phyloP scores from a whole-genome alignment of 2,329 filamentous ascomycete genomes.

The Aureobasidium pullulans region DNA sequence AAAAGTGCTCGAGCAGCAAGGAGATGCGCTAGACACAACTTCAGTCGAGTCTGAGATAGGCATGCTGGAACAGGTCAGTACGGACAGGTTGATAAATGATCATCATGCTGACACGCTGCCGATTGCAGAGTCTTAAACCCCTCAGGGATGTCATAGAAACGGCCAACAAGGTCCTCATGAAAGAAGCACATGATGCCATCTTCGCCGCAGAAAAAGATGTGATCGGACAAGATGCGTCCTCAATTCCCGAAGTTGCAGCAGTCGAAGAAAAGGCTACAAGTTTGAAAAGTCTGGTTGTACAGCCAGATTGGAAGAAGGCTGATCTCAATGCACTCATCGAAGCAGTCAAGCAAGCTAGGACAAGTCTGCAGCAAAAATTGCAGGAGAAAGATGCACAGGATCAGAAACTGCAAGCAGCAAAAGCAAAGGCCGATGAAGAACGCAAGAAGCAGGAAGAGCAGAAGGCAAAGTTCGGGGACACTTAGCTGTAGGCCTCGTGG shows the following conservation, averaged over 20 bases:
- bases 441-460: slow-evolving; percentile 13
- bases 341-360: slow-evolving; percentile 22
- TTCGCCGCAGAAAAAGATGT: slow-evolving; percentile 29
- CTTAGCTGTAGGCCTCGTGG: not conserved
- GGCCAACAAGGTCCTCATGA: slow-evolving; percentile 24
- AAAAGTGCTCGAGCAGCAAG: slow-evolving; percentile 19
- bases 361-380: slow-evolving; percentile 20
- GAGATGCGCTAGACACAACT: slow-evolving; percentile 17
- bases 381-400: slow-evolving; percentile 14
- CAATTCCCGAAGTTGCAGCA: slow-evolving; percentile 18
- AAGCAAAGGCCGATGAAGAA: slow-evolving; percentile 14
- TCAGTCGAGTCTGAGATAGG: slow-evolving; percentile 19
- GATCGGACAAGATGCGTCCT: slow-evolving; percentile 17
- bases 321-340: slow-evolving; percentile 25
- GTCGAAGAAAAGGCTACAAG: slow-evolving; percentile 21
- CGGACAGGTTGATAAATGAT: not conserved
- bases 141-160: slow-evolving; percentile 20
- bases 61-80: slow-evolving; percentile 19
- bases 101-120: not conserved
- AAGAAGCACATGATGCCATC: slow-evolving; percentile 29
- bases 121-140: slow-evolving; percentile 18
- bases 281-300: slow-evolving; percentile 26
- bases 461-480: slow-evolving; percentile 7
- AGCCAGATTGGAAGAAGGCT: slow-evolving; percentile 26
- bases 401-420: slow-evolving; percentile 14